Percentiles rank a stretch among this genome's conserved stretches.
Evolutionary conservation across 192 early-diverging fungal species (phyloP).

Genomic region (Dimargaris cristalligena): DNA sequence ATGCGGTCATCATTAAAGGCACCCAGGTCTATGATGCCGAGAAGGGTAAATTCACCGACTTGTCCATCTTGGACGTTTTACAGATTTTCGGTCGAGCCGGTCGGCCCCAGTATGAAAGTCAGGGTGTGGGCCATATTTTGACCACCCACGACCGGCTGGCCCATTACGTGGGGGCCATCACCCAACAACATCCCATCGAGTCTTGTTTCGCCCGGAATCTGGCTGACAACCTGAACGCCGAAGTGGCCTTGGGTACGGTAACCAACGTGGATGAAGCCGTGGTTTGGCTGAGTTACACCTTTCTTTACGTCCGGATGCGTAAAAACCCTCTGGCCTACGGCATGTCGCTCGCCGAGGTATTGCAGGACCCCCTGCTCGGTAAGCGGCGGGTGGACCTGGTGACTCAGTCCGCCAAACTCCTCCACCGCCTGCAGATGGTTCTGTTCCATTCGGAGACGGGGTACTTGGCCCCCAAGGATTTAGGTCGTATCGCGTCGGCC

Average conservation of each 20-base stretch:
- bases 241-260: slow-evolving; percentile 88
- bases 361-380: slow-evolving; percentile 63
- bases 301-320: slow-evolving; percentile 87
- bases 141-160: slow-evolving; percentile 84
- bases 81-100: slow-evolving; percentile 99
- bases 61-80: slow-evolving; percentile 95
- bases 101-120: slow-evolving; percentile 77
- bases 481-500: slow-evolving; percentile 82
- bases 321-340: slow-evolving; percentile 93
- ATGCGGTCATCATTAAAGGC: slow-evolving; percentile 96
- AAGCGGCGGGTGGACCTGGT: slow-evolving; percentile 72
- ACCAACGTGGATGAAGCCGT: slow-evolving; percentile 91
- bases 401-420: slow-evolving; percentile 44
- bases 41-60: slow-evolving; percentile 84
- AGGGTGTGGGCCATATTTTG: slow-evolving; percentile 86
- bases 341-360: slow-evolving; percentile 52
- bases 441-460: slow-evolving; percentile 68
- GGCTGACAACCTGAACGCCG: slow-evolving; percentile 93
- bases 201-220: slow-evolving; percentile 71
- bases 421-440: slow-evolving; percentile 87
- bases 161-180: slow-evolving; percentile 89
- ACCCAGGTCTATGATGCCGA: slow-evolving; percentile 90
- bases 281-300: slow-evolving; percentile 94
- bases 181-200: slow-evolving; percentile 95
- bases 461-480: slow-evolving; percentile 72